Evolutionary conservation across 345 rosid species (phyloP).

Genomic region (Citrus cavaleriei): DNA sequence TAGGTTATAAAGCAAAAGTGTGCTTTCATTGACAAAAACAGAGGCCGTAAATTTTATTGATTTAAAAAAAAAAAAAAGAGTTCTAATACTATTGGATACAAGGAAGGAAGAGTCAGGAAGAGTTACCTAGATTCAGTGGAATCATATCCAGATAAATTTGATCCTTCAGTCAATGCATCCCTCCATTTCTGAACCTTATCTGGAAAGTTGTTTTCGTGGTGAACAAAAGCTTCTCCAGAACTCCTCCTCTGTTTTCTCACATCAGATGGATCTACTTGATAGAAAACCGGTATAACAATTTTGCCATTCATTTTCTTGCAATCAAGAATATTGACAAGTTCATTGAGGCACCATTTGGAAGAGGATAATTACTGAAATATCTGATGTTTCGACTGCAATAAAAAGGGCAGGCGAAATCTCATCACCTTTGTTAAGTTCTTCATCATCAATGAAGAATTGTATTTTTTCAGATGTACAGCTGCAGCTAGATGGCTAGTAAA

Average conservation of each 20-base stretch:
- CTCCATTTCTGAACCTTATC: too few species aligned
- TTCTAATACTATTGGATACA: too few species aligned
- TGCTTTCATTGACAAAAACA: too few species aligned
- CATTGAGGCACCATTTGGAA: background rate
- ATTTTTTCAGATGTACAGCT: background rate
- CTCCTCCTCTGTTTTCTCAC: background rate
- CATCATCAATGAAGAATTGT: background rate
- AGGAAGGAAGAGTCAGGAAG: too few species aligned
- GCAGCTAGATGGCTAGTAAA: background rate
- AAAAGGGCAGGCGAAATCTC: background rate
- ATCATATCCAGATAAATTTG: too few species aligned
- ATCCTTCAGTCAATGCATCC: too few species aligned
- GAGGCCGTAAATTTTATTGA: too few species aligned
- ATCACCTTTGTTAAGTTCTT: background rate
- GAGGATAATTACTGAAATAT: background rate
- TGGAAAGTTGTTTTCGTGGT: too few species aligned
- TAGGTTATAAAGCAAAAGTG: too few species aligned
- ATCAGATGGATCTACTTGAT: conserved; percentile 1
- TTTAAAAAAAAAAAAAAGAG: too few species aligned
- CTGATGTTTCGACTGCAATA: background rate
- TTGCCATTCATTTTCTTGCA: background rate
- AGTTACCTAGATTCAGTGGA: too few species aligned
- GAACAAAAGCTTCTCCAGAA: too few species aligned
- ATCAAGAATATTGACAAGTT: conserved; percentile 1
- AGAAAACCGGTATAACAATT: conserved; percentile 8